phyloP scores from a whole-genome alignment of 2,329 filamentous ascomycete genomes.

The Fusarium poae region DNA sequence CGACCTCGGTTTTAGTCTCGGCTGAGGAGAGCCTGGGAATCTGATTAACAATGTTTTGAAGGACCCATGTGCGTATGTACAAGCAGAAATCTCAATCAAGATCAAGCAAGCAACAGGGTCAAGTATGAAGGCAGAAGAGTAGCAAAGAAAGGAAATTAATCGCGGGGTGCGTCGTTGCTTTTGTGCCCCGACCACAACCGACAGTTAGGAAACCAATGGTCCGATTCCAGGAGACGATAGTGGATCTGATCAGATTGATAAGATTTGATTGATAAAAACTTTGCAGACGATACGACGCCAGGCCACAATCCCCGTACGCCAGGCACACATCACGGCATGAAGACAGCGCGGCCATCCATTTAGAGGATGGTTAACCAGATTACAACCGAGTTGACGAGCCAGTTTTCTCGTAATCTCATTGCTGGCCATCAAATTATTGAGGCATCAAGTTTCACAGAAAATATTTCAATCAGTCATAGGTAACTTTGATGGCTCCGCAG shows the following conservation, averaged over 20 bases:
- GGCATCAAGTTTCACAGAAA: constrained; percentile 17
- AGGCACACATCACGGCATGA: constrained; percentile 32
- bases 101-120: constrained; percentile 10
- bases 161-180: constrained; percentile 49
- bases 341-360: constrained; percentile 8
- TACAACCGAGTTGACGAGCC: constrained; percentile 28
- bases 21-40: constrained; percentile 28
- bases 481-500: constrained; percentile 15
- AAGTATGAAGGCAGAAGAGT: constrained; percentile 21
- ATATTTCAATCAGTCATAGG: constrained; percentile 38
- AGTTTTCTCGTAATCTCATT: constrained; percentile 32
- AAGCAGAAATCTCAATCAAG: constrained; percentile 1
- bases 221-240: constrained; percentile 53
- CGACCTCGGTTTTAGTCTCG: constrained; percentile 41
- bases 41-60: constrained; percentile 19
- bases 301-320: constrained; percentile 38
- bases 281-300: constrained; percentile 40
- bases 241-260: constrained; percentile 62
- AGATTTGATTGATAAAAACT: constrained; percentile 63
- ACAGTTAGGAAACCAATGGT: constrained; percentile 49
- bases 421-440: constrained; percentile 13
- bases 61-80: constrained; percentile 28
- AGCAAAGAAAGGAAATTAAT: constrained; percentile 42
- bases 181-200: constrained; percentile 49
- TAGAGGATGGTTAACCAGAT: constrained; percentile 20